These are phyloP conservation scores for Basipetospora chlamydospora DNA, from an alignment of 2,329 filamentous ascomycete species.

Conservation along the genomic window DNA sequence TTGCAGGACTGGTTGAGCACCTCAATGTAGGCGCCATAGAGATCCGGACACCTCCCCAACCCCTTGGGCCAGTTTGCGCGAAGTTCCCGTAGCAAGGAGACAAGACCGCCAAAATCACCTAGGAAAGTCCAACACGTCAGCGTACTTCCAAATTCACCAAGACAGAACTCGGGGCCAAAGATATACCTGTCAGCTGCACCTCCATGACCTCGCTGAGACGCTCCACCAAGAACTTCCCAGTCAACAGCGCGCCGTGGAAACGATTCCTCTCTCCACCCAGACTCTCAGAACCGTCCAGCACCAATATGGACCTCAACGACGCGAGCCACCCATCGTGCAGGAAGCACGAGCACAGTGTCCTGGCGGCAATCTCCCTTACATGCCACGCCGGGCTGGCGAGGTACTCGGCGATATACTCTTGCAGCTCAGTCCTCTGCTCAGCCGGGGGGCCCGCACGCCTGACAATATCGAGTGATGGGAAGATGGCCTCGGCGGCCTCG, in stretches of 20 bases:
- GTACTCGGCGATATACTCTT: constrained; percentile 43
- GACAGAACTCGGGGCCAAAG: no score
- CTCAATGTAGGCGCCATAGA: constrained; percentile 30
- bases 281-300: constrained; percentile 12
- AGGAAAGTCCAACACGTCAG: no score
- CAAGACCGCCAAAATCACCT: constrained; percentile 18
- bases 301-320: constrained; percentile 23
- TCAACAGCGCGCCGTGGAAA: constrained; percentile 43
- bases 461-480: constrained; percentile 71
- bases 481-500: constrained; percentile 51
- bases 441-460: constrained; percentile 55
- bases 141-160: no score
- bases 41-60: constrained; percentile 17
- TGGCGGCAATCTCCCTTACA: constrained; percentile 65
- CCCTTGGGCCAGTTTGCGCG: background rate
- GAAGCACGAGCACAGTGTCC: constrained; percentile 52
- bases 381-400: constrained; percentile 63
- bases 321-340: constrained; percentile 34
- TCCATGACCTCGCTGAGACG: constrained; percentile 32
- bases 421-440: constrained; percentile 37
- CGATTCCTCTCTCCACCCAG: constrained; percentile 29
- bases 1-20: constrained; percentile 26
- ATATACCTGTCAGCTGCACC: constrained; percentile 24
- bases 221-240: constrained; percentile 41
- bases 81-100: constrained; percentile 13